These are phyloP conservation scores for Pyricularia sp. DNA, from an alignment of 2,329 filamentous ascomycete species.

Conservation along the genomic window DNA sequence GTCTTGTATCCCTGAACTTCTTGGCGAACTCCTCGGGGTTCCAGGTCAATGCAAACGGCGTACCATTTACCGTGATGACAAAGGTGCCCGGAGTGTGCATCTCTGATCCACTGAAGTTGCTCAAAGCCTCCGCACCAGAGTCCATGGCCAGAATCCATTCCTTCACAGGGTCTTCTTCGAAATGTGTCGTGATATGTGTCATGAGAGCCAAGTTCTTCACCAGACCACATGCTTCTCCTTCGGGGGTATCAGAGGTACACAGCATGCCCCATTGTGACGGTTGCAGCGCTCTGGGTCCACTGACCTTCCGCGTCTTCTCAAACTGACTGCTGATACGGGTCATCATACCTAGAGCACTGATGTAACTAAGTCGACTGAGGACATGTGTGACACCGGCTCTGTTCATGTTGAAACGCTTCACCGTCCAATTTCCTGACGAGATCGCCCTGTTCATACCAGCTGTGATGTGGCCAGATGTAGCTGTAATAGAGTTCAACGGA, in stretches of 20 bases:
- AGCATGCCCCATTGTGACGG: constrained; percentile 98
- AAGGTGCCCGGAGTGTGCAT: constrained; percentile 80
- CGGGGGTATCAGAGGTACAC: constrained; percentile 92
- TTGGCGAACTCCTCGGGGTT: constrained; percentile 80
- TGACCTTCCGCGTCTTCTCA: constrained; percentile 96
- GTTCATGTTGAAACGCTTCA: constrained; percentile 99
- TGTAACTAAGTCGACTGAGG: constrained; percentile 89
- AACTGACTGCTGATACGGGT: constrained; percentile 97
- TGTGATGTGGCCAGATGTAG: constrained; percentile 80
- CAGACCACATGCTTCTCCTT: constrained; percentile 95
- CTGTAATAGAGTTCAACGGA: constrained; percentile 72
- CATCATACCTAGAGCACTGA: constrained; percentile 98
- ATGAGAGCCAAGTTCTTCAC: constrained; percentile 97
- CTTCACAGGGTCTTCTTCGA: constrained; percentile 83
- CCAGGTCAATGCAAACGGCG: constrained; percentile 78
- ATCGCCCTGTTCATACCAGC: constrained; percentile 92
- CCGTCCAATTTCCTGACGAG: constrained; percentile 93
- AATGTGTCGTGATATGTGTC: constrained; percentile 98
- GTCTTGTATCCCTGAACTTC: constrained; percentile 76
- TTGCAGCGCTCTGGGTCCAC: constrained; percentile 88
- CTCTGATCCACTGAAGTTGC: constrained; percentile 64
- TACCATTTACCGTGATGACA: constrained; percentile 91
- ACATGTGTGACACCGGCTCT: constrained; percentile 94
- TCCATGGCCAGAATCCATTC: constrained; percentile 82
- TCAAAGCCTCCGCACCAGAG: constrained; percentile 70